Evolutionary conservation across 805 yeast genomes (phyloP).

Genomic region (Barnettozyma populi): DNA sequence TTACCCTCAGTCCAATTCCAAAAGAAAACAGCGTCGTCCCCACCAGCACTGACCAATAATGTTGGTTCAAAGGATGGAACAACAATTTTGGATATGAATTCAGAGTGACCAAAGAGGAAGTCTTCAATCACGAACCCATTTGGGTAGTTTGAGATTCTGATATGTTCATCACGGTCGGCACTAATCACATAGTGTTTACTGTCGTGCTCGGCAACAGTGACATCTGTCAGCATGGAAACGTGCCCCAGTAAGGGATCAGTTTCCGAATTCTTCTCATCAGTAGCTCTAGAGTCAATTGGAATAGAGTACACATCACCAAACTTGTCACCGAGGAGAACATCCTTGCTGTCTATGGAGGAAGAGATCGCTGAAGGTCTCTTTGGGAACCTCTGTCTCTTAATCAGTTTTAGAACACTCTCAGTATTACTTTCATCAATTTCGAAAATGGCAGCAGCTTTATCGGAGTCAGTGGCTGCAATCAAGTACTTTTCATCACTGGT

Average conservation of each 20-base stretch:
- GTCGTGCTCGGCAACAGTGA: slow-evolving; percentile 39
- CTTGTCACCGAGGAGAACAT: slow-evolving; percentile 80
- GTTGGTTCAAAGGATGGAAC: slow-evolving; percentile 47
- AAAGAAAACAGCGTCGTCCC: slow-evolving; percentile 65
- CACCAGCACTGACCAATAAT: slow-evolving; percentile 80
- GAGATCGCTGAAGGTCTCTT: slow-evolving; percentile 92
- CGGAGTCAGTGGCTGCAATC: slow-evolving; percentile 73
- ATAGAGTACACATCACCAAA: slow-evolving; percentile 89
- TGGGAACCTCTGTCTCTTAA: slow-evolving; percentile 74
- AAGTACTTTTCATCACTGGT: slow-evolving; percentile 49
- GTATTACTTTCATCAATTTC: slow-evolving; percentile 26
- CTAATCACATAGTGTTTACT: slow-evolving; percentile 57
- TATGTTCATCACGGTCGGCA: slow-evolving; percentile 95
- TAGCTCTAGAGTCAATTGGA: slow-evolving; percentile 33
- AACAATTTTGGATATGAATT: slow-evolving; percentile 67
- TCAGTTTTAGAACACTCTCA: slow-evolving; percentile 37
- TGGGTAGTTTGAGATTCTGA: slow-evolving; percentile 78
- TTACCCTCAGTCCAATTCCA: slow-evolving; percentile 72
- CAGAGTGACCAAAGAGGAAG: slow-evolving; percentile 82
- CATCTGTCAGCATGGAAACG: slow-evolving; percentile 91
- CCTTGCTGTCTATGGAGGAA: slow-evolving; percentile 50
- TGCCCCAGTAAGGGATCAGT: slow-evolving; percentile 83
- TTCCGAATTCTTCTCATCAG: slow-evolving; percentile 35
- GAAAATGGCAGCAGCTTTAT: slow-evolving; percentile 71
- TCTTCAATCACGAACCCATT: slow-evolving; percentile 69